Percentiles rank a stretch among this genome's conserved stretches.
Evolutionary conservation across 352 stramenopile species (phyloP).

Genomic region (Phytophthora hybrid): DNA sequence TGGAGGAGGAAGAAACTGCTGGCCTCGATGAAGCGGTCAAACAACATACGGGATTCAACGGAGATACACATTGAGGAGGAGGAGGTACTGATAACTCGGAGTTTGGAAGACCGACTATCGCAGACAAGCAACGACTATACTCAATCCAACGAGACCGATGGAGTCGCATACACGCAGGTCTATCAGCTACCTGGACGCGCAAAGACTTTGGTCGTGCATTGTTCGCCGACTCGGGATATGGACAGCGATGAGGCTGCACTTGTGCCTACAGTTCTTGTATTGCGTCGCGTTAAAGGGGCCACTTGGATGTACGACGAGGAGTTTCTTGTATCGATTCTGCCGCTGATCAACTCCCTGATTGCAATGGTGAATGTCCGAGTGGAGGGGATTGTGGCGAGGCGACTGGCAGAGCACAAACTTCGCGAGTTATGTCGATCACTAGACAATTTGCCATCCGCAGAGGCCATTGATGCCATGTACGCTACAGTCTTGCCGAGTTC

Average conservation of each 20-base stretch:
- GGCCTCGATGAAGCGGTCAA: constrained; percentile 13
- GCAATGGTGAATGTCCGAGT: too few species aligned
- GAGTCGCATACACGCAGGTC: not conserved
- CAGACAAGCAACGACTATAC: not conserved
- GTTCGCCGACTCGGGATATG: constrained; percentile 41
- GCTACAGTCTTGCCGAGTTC: too few species aligned
- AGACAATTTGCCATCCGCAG: too few species aligned
- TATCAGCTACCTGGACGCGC: constrained; percentile 21
- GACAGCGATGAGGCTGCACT: constrained; percentile 31
- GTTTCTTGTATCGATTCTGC: too few species aligned
- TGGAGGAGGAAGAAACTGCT: constrained; percentile 15
- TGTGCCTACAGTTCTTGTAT: constrained; percentile 44
- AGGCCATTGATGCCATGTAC: too few species aligned
- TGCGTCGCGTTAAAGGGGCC: constrained; percentile 55
- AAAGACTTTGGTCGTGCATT: constrained; percentile 36
- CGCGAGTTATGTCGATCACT: too few species aligned
- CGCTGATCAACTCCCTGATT: too few species aligned
- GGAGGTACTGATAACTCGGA: not conserved
- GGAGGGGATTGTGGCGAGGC: too few species aligned
- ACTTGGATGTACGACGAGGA: constrained; percentile 75
- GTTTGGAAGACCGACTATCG: constrained; percentile 2
- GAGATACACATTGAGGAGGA: not conserved
- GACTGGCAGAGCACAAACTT: too few species aligned
- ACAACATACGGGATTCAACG: not conserved
- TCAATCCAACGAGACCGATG: not conserved